phyloP scores from a whole-genome alignment of 257 asterid species.

The Rauvolfia tetraphylla region DNA sequence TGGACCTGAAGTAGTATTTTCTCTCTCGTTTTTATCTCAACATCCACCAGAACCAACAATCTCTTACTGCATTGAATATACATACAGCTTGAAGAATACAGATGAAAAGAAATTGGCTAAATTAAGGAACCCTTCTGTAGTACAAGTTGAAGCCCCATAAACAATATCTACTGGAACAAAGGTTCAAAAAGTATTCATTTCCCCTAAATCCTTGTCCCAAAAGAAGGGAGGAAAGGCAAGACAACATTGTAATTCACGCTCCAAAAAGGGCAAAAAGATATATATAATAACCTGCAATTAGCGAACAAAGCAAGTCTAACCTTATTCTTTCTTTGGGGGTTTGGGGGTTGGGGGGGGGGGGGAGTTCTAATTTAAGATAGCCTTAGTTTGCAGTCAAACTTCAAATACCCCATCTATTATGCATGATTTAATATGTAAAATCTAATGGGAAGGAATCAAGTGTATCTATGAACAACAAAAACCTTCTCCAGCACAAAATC shows the following conservation, averaged over 20 bases:
- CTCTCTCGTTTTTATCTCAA: background rate
- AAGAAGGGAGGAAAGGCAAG: background rate
- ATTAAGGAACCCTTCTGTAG: background rate
- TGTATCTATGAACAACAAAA: background rate
- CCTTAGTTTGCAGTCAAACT: background rate
- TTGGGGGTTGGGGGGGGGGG: too few species aligned
- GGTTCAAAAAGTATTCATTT: background rate
- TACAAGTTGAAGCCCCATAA: background rate
- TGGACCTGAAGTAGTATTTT: too few species aligned
- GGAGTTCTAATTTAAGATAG: too few species aligned
- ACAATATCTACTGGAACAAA: background rate
- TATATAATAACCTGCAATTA: background rate
- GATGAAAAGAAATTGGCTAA: background rate
- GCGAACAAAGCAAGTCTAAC: background rate
- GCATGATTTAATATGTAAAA: background rate
- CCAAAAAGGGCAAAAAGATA: too few species aligned
- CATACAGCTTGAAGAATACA: background rate
- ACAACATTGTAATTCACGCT: too few species aligned
- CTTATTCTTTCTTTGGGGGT: too few species aligned
- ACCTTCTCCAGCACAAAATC: background rate
- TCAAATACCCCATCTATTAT: background rate
- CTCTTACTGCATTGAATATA: background rate
- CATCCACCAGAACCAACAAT: background rate
- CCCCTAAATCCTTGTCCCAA: background rate
- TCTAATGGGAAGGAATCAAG: background rate